Evolutionary conservation across 2,329 filamentous ascomycete genomes (phyloP).

Genomic region (Diaporthe citrichinensis): DNA sequence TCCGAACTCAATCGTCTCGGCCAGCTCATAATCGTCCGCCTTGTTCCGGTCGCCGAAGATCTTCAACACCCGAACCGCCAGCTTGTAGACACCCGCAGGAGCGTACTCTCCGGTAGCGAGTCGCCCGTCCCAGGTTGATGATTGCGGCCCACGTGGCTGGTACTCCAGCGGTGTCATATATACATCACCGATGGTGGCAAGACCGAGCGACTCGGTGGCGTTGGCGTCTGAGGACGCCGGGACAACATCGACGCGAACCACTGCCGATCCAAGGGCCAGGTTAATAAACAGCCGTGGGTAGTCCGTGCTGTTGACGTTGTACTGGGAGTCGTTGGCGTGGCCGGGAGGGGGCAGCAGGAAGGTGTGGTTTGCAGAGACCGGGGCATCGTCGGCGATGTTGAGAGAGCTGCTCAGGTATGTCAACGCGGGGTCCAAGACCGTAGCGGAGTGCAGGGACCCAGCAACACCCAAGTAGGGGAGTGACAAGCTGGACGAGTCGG

Average conservation of each 20-base stretch:
- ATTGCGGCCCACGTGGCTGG: constrained; percentile 50
- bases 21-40: constrained; percentile 62
- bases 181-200: constrained; percentile 59
- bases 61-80: constrained; percentile 63
- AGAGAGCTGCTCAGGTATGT: constrained; percentile 50
- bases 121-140: constrained; percentile 60
- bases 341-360: constrained; percentile 60
- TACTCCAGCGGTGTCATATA: constrained; percentile 56
- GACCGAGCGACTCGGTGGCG: constrained; percentile 51
- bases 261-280: constrained; percentile 61
- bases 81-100: constrained; percentile 64
- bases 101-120: constrained; percentile 63
- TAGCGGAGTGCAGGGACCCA: constrained; percentile 54
- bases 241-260: constrained; percentile 61
- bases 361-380: constrained; percentile 52
- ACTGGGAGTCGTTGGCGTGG: constrained; percentile 49
- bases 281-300: constrained; percentile 58
- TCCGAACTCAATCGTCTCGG: constrained; percentile 58
- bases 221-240: constrained; percentile 50
- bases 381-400: constrained; percentile 38
- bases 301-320: constrained; percentile 45
- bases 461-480: constrained; percentile 57
- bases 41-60: constrained; percentile 64
- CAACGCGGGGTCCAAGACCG: constrained; percentile 50
- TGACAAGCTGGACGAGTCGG: constrained; percentile 55